Conservation (phyloP, 306 rosid species). For the Gynostemma pentaphyllum region DNA sequence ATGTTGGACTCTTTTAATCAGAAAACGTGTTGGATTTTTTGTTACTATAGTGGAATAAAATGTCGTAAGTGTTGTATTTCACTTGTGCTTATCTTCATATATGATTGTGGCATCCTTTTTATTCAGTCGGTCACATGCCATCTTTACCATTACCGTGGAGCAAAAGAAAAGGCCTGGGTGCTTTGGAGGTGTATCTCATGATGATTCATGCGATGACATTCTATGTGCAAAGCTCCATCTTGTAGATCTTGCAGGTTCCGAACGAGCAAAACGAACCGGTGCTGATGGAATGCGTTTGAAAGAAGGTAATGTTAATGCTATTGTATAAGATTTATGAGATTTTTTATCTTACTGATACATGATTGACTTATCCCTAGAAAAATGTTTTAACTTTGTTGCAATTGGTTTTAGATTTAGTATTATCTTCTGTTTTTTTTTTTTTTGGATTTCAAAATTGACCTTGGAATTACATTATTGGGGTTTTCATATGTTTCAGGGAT, state of each 20-base stretch:
- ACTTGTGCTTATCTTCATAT: neutral
- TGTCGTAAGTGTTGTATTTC: neutral
- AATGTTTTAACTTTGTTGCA: neutral
- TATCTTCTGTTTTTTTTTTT: neutral
- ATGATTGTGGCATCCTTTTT: neutral
- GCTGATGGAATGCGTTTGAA: constrained; percentile 96
- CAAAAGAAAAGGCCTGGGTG: constrained; percentile 44
- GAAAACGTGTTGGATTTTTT: neutral
- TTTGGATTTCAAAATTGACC: neutral
- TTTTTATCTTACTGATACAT: neutral
- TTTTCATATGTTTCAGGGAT: constrained; percentile 40
- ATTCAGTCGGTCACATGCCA: constrained; percentile 89
- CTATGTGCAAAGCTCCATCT: constrained; percentile 79
- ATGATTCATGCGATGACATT: constrained; percentile 60
- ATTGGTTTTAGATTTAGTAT: neutral
- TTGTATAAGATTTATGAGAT: neutral
- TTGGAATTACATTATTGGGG: neutral
- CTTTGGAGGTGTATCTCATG: constrained; percentile 18
- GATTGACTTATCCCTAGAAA: neutral
- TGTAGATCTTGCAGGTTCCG: constrained; percentile 97
- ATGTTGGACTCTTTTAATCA: neutral
- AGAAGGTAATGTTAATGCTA: constrained; percentile 52
- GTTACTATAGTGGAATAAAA: neutral
- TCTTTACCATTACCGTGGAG: constrained; percentile 85
- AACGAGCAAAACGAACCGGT: constrained; percentile 89